Evolutionary conservation across 768 basidiomycete genomes (phyloP), one percentile per base, ranked within the genome.

Genomic region (Termitomyces sp.): DNA sequence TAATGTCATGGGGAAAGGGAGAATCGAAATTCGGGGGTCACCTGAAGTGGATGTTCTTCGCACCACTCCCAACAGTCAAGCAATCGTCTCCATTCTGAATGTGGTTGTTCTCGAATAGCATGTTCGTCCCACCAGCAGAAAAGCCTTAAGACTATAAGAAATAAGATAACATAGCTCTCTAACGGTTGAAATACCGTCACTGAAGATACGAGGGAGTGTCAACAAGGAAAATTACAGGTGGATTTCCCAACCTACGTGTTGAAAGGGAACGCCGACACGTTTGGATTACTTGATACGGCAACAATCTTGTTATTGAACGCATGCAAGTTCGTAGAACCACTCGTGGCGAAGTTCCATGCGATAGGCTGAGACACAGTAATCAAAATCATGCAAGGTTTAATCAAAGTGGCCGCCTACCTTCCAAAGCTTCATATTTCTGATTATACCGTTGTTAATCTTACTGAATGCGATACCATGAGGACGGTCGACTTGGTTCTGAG

Each of bases 81-180:
- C 86, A 87, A 67, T 87, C 86, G 59, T 87, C 86, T 4, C 85
- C 86, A 57, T 86, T 87, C 53, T 78, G 74, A 45, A 88, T 73
- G 61, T 79, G 68, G 59, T 86, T 86, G 66, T 82, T 74, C 66
- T 86, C 86, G 62, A 87, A 84, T 1, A 86, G 72, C 64, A 86
- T 68, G 66, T 86, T 78, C 4, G 76, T 79, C 12, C 86, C 86
- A 12, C 79, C 80, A 10, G 84, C 83, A 45, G 81, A 83, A 71
- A 87, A 83, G 5, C 81, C 81, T 76, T 37, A 36, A 5, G 29
- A 48, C 11, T 8, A 57, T 57, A 5, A 9, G 7, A 47, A 37
- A 25, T 29, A 38, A 25, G 12, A 38, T 48, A 20, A 38, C 25
- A 5, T 17, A 12, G 5, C 5, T 17, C 7, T 14, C 7, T 14